These are phyloP conservation scores for Aspergillus fructus DNA, from an alignment of 2,329 filamentous ascomycete species.

Conservation along the genomic window DNA sequence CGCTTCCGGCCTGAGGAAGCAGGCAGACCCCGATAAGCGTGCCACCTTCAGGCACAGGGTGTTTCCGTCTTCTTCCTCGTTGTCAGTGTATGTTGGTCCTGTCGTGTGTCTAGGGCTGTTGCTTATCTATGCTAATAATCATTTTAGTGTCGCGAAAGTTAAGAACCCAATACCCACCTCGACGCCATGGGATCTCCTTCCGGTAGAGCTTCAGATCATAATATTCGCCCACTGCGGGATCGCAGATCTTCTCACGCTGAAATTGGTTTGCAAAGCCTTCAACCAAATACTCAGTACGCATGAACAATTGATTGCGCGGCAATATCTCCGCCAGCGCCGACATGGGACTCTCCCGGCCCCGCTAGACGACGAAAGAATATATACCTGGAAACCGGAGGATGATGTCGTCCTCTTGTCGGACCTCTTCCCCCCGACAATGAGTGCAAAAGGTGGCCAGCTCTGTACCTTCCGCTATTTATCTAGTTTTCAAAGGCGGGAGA, in stretches of 20 bases:
- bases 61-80: conserved; percentile 24
- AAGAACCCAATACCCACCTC: conserved; percentile 27
- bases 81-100: conserved; percentile 24
- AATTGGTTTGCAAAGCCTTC: conserved; percentile 41
- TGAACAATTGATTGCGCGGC: conserved; percentile 41
- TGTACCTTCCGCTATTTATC: conserved; percentile 44
- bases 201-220: conserved; percentile 42
- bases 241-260: conserved; percentile 36
- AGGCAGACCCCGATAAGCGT: conserved; percentile 26
- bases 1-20: conserved; percentile 30
- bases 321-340: conserved; percentile 42
- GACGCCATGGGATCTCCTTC: conserved; percentile 40
- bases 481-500: conserved; percentile 37
- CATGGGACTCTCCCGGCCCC: conserved; percentile 44
- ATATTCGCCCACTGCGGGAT: conserved; percentile 43
- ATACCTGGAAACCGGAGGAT: conserved; percentile 43
- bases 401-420: conserved; percentile 46
- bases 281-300: conserved; percentile 35
- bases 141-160: conserved; percentile 23
- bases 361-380: conserved; percentile 33
- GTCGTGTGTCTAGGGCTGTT: background rate
- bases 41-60: conserved; percentile 22
- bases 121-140: conserved; percentile 11
- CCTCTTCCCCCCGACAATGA: conserved; percentile 40
- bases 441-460: conserved; percentile 35